Evolutionary conservation across 2,329 filamentous ascomycete species (phyloP).

Genomic region (Rosellinia necatrix): DNA sequence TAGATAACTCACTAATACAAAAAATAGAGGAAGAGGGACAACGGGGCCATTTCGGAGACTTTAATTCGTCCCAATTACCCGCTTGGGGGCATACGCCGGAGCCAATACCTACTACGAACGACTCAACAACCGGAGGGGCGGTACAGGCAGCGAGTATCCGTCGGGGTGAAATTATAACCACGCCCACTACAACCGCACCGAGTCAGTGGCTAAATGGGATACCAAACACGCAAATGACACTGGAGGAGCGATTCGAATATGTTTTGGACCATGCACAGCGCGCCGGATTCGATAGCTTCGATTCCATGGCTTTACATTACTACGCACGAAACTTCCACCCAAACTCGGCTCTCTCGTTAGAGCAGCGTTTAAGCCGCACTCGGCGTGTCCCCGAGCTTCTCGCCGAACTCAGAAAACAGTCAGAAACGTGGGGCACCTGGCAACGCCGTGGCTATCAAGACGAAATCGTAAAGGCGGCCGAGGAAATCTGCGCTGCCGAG

Average conservation of each 20-base stretch:
- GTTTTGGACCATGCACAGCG: constrained; percentile 14
- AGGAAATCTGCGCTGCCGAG: constrained; percentile 11
- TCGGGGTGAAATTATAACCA: neutral
- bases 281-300: constrained; percentile 17
- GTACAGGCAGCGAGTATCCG: neutral
- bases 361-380: constrained; percentile 14
- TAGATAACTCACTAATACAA: neutral
- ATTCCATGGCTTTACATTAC: constrained; percentile 16
- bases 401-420: constrained; percentile 14
- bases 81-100: constrained; percentile 6
- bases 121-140: neutral
- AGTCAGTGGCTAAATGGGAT: neutral
- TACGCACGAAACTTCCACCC: constrained; percentile 18
- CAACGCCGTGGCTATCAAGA: constrained; percentile 18
- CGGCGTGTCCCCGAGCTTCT: constrained; percentile 14
- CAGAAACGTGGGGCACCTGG: constrained; percentile 4
- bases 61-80: neutral
- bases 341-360: neutral
- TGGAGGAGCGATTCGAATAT: constrained; percentile 18
- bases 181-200: neutral
- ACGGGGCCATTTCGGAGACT: neutral
- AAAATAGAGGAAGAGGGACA: neutral
- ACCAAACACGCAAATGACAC: neutral
- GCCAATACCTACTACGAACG: neutral
- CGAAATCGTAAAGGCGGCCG: constrained; percentile 5